Conservation (phyloP, 2,329 filamentous ascomycete genomes). For the Fusarium siculi region DNA sequence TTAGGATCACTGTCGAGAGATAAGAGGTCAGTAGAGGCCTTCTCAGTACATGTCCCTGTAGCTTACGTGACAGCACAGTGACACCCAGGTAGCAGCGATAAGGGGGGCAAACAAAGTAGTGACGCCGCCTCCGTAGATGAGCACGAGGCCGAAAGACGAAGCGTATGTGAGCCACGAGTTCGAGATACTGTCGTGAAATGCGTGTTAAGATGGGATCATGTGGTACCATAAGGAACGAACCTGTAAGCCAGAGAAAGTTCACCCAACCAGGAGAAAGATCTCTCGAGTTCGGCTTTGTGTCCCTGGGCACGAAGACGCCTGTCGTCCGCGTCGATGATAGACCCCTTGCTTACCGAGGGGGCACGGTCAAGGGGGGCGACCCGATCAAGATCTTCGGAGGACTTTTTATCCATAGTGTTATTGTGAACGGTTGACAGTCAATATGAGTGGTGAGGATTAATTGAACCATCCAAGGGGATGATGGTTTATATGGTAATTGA, state of each 20-base stretch:
- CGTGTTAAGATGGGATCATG: not conserved
- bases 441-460: fast-evolving
- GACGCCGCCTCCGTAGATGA: not conserved
- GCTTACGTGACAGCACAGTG: not conserved
- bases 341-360: not conserved
- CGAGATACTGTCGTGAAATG: not conserved
- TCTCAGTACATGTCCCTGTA: fast-evolving
- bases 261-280: not conserved
- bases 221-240: fast-evolving
- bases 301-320: not conserved
- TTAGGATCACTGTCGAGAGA: fast-evolving
- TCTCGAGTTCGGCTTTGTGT: not conserved
- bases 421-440: no score
- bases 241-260: not conserved
- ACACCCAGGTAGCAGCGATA: not conserved
- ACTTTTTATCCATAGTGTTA: no score
- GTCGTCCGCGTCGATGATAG: not conserved
- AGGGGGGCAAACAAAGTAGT: not conserved
- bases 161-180: not conserved
- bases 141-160: not conserved
- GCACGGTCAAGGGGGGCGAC: no score
- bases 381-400: no score
- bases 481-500: no score
- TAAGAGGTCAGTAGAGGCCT: fast-evolving
- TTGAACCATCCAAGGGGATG: no score